Conservation (phyloP, 805 yeast genomes). For the Suhomyces prunicola region DNA sequence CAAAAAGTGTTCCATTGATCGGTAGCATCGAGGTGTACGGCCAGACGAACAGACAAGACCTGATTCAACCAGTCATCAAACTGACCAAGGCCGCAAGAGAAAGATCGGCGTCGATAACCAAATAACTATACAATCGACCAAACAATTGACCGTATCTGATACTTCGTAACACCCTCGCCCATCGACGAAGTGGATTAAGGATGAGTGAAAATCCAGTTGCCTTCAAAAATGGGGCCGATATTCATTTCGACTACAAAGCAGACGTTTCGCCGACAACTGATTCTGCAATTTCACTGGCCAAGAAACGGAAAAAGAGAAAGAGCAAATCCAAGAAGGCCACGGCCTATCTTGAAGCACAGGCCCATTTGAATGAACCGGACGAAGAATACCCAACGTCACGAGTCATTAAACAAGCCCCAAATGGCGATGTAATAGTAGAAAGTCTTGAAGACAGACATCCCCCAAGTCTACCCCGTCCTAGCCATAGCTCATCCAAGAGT, state of each 20-base stretch:
- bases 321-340: constrained; percentile 9
- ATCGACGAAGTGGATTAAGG: neutral
- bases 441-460: constrained; percentile 31
- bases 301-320: constrained; percentile 31
- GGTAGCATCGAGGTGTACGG: neutral
- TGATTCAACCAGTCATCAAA: neutral
- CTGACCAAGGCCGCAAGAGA: neutral
- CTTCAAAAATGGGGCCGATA: constrained; percentile 32
- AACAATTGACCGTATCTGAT: no score
- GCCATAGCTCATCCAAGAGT: neutral
- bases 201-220: neutral
- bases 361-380: constrained; percentile 51
- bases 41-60: neutral
- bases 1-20: neutral
- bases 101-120: neutral
- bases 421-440: constrained; percentile 77
- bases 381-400: constrained; percentile 71
- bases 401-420: constrained; percentile 64
- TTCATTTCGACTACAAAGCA: constrained; percentile 26
- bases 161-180: neutral
- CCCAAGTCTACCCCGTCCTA: neutral
- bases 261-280: constrained; percentile 6
- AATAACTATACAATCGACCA: neutral
- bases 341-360: constrained; percentile 22
- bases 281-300: neutral